Evolutionary conservation across 257 asterid genomes (phyloP).

Genomic region (Avicennia marina): DNA sequence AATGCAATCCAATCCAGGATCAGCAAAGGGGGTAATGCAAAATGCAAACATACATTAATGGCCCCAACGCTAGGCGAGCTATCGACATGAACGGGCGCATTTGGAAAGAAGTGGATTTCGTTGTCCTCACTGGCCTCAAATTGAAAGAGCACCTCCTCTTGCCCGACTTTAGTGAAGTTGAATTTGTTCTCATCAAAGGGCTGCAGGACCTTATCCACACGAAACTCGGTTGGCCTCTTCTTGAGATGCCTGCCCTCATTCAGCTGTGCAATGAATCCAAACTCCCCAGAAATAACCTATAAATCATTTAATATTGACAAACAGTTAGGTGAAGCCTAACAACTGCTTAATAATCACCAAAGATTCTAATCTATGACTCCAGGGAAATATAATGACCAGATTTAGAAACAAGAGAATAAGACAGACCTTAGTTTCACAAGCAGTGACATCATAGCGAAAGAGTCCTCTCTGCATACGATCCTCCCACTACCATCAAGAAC

Average conservation of each 20-base stretch:
- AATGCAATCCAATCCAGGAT: no score
- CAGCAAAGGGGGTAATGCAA: no score
- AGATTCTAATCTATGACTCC: no score
- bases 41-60: conserved; percentile 65
- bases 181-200: conserved; percentile 82
- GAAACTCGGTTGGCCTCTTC: conserved; percentile 97
- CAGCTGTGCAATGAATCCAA: conserved; percentile 81
- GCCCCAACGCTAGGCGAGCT: conserved; percentile 75
- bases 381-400: no score
- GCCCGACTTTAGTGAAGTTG: conserved; percentile 89
- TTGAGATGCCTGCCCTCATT: conserved; percentile 92
- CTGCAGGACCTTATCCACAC: conserved; percentile 90
- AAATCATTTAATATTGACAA: neutral
- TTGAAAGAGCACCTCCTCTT: conserved; percentile 85
- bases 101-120: conserved; percentile 54
- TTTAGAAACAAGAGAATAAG: neutral
- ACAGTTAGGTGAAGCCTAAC: neutral
- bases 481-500: conserved; percentile 72
- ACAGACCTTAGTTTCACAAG: conserved; percentile 88
- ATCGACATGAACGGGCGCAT: conserved; percentile 57
- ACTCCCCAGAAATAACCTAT: conserved; percentile 84
- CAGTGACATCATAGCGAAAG: conserved; percentile 97
- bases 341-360: no score
- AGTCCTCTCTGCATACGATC: conserved; percentile 92
- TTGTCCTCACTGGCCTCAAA: conserved; percentile 56